Evolutionary conservation across 768 basidiomycete species (phyloP).

Genomic region (Leucosporidium yakuticum): DNA sequence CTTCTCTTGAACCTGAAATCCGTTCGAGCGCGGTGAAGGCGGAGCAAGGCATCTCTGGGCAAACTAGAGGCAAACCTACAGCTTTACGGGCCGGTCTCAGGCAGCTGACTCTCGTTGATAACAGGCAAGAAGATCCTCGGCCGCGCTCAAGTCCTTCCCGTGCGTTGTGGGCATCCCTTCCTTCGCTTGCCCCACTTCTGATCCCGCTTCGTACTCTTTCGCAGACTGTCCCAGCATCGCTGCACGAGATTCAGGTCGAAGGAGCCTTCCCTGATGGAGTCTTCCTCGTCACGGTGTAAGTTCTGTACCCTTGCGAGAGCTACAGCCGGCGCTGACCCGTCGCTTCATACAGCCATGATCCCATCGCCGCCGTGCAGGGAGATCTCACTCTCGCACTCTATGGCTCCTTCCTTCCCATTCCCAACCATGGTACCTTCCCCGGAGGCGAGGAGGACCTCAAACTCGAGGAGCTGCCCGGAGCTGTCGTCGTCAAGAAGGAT

Average conservation of each 20-base stretch:
- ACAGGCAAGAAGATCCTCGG: constrained; percentile 84
- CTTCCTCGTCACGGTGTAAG: constrained; percentile 82
- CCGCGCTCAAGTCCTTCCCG: constrained; percentile 65
- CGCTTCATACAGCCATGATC: constrained; percentile 56
- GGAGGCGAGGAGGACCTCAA: constrained; percentile 34
- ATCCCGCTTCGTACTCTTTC: constrained; percentile 34
- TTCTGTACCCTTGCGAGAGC: background rate
- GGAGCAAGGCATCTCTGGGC: too few species aligned
- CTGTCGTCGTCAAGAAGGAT: constrained; percentile 58
- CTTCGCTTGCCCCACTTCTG: background rate
- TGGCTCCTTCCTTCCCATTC: constrained; percentile 85
- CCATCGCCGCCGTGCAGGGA: constrained; percentile 76
- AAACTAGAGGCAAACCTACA: too few species aligned
- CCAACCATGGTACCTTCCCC: constrained; percentile 57
- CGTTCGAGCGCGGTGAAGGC: too few species aligned
- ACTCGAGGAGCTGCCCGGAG: constrained; percentile 55
- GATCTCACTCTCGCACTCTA: constrained; percentile 79
- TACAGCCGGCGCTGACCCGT: background rate
- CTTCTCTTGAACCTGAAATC: too few species aligned
- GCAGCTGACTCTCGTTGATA: too few species aligned
- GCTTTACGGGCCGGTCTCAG: too few species aligned
- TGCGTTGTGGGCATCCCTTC: background rate
- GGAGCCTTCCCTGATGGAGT: constrained; percentile 42
- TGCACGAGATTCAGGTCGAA: constrained; percentile 71
- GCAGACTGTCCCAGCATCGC: constrained; percentile 56